Evolutionary conservation across 805 yeast genomes (phyloP).

Genomic region (Starmerella bombicola): DNA sequence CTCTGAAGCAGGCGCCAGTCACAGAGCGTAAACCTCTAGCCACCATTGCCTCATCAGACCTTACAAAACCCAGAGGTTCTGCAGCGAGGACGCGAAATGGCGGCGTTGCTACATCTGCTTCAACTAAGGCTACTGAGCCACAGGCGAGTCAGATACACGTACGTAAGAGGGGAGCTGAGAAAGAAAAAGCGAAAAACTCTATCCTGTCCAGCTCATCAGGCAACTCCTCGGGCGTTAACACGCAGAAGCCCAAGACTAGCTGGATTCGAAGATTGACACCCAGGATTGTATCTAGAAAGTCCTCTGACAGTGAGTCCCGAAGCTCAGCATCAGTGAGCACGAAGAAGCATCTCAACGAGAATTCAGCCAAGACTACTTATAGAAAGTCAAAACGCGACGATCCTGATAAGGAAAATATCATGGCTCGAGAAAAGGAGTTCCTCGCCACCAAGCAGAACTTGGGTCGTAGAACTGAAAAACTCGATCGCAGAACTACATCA

Average conservation of each 20-base stretch:
- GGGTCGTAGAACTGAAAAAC: background rate
- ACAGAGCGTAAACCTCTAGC: conserved; percentile 10
- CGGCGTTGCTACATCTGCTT: background rate
- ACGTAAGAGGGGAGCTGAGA: background rate
- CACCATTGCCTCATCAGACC: conserved; percentile 1
- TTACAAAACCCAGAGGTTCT: background rate
- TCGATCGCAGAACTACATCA: background rate
- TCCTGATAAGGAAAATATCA: conserved; percentile 12
- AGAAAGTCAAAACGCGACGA: background rate
- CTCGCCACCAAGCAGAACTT: background rate
- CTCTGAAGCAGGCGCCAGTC: background rate
- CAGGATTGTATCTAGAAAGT: conserved; percentile 9
- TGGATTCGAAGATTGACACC: conserved; percentile 21
- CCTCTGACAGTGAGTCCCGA: no score
- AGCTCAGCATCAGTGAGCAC: no score
- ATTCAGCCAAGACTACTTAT: background rate
- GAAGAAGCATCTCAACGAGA: background rate
- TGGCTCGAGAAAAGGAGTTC: background rate
- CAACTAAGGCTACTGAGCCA: background rate
- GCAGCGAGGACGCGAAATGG: background rate
- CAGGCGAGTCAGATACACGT: background rate
- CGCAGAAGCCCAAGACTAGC: conserved; percentile 10
- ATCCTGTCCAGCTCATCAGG: background rate
- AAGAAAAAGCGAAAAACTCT: background rate
- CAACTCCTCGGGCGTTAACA: background rate